Evolutionary conservation across 805 yeast genomes (phyloP), one percentile per base, ranked within the genome.

Genomic region (Yarrowia bubula): DNA sequence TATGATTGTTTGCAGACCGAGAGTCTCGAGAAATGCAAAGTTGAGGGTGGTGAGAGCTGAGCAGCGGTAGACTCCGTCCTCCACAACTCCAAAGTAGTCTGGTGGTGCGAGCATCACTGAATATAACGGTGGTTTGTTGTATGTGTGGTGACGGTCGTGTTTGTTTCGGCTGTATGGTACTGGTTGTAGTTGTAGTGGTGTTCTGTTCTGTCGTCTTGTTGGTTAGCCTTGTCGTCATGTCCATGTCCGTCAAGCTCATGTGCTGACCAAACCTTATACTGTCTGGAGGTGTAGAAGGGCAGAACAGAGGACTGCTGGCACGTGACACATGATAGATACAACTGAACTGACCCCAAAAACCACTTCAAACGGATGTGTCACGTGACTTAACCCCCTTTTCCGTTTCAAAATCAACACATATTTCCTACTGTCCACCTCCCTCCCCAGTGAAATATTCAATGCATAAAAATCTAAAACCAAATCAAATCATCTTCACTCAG

Each of bases 61-160:
- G 71, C 97, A 90, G 64, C 98, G 81, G 76, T 89, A 88, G 1
- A 93, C 78, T 0, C 96, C 96, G 31, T 87, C 86, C 75, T 95
- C 98, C 4, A 92, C 97, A 35, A 91, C 80, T 0, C 97, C 96
- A 77, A 89, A 95, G 73, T 89, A 90, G 57, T 91, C 93, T 0
- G 99, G 98, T 1, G 97, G 96, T 0, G 92, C 90, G 37, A 92
- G 79, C 97, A 92, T 91, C 32, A 22, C 28, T 22, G 5, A 22
- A 22, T 22, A 22, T 22, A 22, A 22, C 28, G 3, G 28, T 22
- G 5, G 61, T 3, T 8, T 47, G 33, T 44, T 44, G 50, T 42
- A 28, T 35, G 39, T 3, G 39, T 4, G 4, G 28, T 22, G 28
- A 22, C 5, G 28, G 28, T 5, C 5, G 28, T 22, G 28, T 22